phyloP scores from a whole-genome alignment of 257 asterid species.

The Solanum paucissectum region DNA sequence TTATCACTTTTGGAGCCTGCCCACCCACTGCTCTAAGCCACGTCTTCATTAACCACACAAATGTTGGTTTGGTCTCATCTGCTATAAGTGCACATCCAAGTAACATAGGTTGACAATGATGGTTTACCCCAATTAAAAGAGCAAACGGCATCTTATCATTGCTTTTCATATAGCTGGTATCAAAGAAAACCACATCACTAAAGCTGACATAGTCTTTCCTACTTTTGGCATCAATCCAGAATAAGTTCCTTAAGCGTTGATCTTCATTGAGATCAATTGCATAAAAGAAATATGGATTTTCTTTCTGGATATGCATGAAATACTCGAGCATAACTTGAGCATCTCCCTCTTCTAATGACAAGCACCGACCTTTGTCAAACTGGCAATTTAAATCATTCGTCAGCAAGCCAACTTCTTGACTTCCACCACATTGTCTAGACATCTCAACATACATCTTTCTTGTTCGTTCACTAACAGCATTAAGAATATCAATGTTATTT shows the following conservation, averaged over 20 bases:
- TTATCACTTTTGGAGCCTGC: slow-evolving; percentile 64
- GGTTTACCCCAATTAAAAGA: slow-evolving; percentile 83
- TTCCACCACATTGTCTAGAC: slow-evolving; percentile 66
- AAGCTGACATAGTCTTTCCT: slow-evolving; percentile 75
- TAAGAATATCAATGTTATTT: slow-evolving; percentile 78
- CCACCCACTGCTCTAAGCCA: slow-evolving; percentile 94
- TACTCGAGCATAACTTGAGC: slow-evolving; percentile 69
- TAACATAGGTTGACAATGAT: slow-evolving; percentile 87
- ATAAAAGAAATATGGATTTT: slow-evolving; percentile 63
- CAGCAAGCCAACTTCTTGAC: slow-evolving; percentile 17
- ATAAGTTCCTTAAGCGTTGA: slow-evolving; percentile 74
- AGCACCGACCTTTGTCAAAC: slow-evolving; percentile 44
- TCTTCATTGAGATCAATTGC: slow-evolving; percentile 83
- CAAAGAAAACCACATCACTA: slow-evolving; percentile 67
- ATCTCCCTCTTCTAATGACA: slow-evolving; percentile 85
- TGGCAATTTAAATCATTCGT: slow-evolving; percentile 43
- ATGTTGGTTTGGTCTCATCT: slow-evolving; percentile 66
- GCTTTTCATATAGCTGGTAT: slow-evolving; percentile 60
- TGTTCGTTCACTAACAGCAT: slow-evolving; percentile 89
- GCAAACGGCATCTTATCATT: slow-evolving; percentile 82
- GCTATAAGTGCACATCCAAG: slow-evolving; percentile 80
- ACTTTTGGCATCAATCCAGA: slow-evolving; percentile 89
- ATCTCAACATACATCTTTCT: slow-evolving; percentile 95
- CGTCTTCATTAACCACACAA: slow-evolving; percentile 88
- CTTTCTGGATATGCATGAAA: slow-evolving; percentile 74